These are phyloP conservation scores for Chrysanthemum seticuspe DNA, from an alignment of 129 eudicot species.

Conservation along the genomic window DNA sequence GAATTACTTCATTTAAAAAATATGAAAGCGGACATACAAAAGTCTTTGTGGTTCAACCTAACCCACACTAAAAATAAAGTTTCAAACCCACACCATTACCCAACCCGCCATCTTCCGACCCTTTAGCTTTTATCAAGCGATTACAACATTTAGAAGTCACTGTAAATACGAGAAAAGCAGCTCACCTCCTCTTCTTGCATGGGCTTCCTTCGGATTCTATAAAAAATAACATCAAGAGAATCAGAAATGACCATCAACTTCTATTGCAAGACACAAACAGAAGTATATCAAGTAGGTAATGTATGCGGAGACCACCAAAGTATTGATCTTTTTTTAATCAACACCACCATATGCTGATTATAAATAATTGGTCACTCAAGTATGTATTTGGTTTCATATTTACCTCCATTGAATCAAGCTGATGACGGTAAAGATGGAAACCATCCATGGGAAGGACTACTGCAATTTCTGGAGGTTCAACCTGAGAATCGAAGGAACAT, in stretches of 20 bases:
- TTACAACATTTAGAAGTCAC: constrained; percentile 23
- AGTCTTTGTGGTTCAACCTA: too few species aligned
- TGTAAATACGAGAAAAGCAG: constrained; percentile 10
- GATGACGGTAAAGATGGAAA: constrained; percentile 86
- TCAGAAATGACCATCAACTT: constrained; percentile 3
- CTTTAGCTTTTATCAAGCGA: constrained; percentile 6
- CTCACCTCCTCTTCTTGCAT: constrained; percentile 95
- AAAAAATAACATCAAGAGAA: constrained; percentile 11
- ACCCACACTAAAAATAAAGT: too few species aligned
- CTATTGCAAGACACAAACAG: neutral
- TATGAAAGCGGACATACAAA: too few species aligned
- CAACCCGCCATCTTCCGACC: too few species aligned
- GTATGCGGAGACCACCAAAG: too few species aligned
- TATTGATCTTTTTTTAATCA: too few species aligned
- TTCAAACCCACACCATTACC: too few species aligned
- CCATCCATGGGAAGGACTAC: constrained; percentile 94
- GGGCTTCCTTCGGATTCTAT: constrained; percentile 89
- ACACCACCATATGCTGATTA: too few species aligned
- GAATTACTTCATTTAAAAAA: too few species aligned
- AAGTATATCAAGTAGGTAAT: too few species aligned
- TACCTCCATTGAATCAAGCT: constrained; percentile 91
- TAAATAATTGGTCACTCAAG: too few species aligned
- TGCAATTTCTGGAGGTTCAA: constrained; percentile 73
- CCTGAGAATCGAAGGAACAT: constrained; percentile 61
- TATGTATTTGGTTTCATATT: too few species aligned